These are phyloP conservation scores for Polyporus tsugae DNA, from an alignment of 1,284 basidiomycete genomes.

Conservation along the genomic window DNA sequence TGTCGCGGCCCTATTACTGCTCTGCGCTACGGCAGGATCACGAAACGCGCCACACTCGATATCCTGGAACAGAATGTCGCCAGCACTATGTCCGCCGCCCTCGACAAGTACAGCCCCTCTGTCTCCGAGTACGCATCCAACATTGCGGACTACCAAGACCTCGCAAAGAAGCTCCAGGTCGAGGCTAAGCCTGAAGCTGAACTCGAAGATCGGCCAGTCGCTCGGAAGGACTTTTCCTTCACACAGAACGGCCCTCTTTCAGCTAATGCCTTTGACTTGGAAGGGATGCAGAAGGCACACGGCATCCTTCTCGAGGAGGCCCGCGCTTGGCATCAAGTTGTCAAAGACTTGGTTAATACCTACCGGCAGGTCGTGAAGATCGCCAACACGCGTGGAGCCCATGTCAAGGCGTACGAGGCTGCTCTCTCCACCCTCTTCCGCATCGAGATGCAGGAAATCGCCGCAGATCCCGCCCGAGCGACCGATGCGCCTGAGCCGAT, in stretches of 20 bases:
- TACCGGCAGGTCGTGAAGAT: conserved; percentile 50
- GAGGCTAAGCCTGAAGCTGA: neutral
- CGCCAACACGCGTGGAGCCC: conserved; percentile 55
- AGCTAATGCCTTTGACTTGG: conserved; percentile 8
- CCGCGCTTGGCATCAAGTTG: conserved; percentile 48
- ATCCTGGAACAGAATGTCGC: conserved; percentile 71
- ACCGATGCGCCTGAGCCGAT: conserved; percentile 50
- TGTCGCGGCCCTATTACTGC: conserved; percentile 60
- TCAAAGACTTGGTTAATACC: conserved; percentile 42
- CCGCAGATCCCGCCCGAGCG: conserved; percentile 44
- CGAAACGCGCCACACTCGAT: conserved; percentile 68
- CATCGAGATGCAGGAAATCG: conserved; percentile 51
- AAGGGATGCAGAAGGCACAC: conserved; percentile 29
- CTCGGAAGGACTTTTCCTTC: conserved; percentile 10
- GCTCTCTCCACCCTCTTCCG: conserved; percentile 57
- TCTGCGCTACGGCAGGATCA: conserved; percentile 65
- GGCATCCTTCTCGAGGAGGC: conserved; percentile 36
- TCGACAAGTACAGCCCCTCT: conserved; percentile 24
- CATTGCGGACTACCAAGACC: conserved; percentile 17
- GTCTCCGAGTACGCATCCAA: conserved; percentile 18
- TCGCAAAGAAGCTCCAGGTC: conserved; percentile 22
- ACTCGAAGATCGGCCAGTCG: no score
- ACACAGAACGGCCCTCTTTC: conserved; percentile 22
- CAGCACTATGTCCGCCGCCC: conserved; percentile 52
- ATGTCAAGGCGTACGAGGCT: conserved; percentile 61